phyloP scores from a whole-genome alignment of 2,329 filamentous ascomycete genomes.

The Colletotrichum sp. region DNA sequence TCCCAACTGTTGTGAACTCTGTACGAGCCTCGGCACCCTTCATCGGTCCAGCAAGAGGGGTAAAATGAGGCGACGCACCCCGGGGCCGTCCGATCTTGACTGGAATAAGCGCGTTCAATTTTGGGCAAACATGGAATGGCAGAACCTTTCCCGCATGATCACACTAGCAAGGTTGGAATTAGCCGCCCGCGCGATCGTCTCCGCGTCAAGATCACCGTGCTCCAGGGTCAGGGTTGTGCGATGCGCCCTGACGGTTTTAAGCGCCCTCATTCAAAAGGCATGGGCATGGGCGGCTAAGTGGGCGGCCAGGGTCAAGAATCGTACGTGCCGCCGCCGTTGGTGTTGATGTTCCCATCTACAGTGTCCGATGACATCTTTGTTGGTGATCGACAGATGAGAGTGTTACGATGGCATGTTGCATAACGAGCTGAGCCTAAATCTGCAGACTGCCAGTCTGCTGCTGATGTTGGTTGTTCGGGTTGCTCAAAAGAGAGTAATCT shows the following conservation, averaged over 20 bases:
- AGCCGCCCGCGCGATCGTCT: background rate
- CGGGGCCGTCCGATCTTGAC: slow-evolving; percentile 7
- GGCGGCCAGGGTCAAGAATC: background rate
- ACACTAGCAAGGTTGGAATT: background rate
- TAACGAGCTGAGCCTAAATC: background rate
- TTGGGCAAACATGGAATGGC: background rate
- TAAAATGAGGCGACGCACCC: background rate
- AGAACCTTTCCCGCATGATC: background rate
- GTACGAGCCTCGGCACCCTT: background rate
- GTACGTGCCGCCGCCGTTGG: background rate
- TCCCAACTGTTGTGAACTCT: slow-evolving; percentile 14
- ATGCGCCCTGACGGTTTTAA: background rate
- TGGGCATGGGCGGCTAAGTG: background rate
- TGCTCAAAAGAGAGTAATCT: background rate
- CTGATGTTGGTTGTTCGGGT: background rate
- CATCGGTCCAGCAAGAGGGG: background rate
- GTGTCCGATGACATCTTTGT: background rate
- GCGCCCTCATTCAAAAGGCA: background rate
- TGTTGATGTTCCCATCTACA: background rate
- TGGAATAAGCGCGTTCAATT: background rate
- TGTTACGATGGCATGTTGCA: background rate
- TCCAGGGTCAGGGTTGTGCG: background rate
- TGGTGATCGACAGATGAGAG: background rate
- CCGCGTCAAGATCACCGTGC: background rate
- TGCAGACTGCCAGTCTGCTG: background rate